Base-by-base conservation (phyloP, 805 yeast species). In the Ogataea salicorniae region DNA sequence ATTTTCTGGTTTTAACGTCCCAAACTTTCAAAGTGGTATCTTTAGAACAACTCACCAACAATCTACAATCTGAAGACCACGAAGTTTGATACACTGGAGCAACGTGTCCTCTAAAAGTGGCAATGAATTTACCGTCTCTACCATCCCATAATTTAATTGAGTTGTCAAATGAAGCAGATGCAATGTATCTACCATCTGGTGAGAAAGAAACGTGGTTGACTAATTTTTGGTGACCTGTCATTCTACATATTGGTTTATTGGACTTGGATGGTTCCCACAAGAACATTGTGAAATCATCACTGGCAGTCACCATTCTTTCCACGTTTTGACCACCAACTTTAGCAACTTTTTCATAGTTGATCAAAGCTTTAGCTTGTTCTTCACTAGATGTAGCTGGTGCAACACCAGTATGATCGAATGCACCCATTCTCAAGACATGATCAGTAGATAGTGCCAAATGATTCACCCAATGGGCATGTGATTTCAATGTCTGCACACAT, bases 401-500 rank as follows among this genome's bases (percentile, higher is more conserved):
- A 13, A 53, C 64, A 35, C 83, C 83, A 22, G 76, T 77, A 56
- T 87, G 89, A 61, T 90, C 97, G 60, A 79, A 92, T 0, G 96
- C 89, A 8, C 99, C 98, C 55, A 84, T 77, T 57, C 97, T 73
- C 46, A 94, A 70, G 0, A 83, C 95, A 62, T 83, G 84, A 60
- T 94, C 99, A 0, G 98, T 92, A 1, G 96, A 87, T 39, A 94
- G 71, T 0, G 97, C 86, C 49, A 94, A 72, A 68, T 92, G 98
- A 64, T 94, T 94, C 42, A 94, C 94, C 99, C 99, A 94, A 69
- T 94, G 99, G 1, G 95, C 97, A 64, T 94, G 99, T 39, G 94
- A 78, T 63, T 83, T 83, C 54, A 94, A 71, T 3, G 89, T 82
- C 62, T 87, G 88, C 34, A 86, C 73, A 55, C 95, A 80, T 55